A percentile compares a stretch with the other conserved stretches of the same genome.
These are phyloP conservation scores for Leishmania braziliensis DNA, from an alignment of 208 protist genomes.

Conservation along the genomic window DNA sequence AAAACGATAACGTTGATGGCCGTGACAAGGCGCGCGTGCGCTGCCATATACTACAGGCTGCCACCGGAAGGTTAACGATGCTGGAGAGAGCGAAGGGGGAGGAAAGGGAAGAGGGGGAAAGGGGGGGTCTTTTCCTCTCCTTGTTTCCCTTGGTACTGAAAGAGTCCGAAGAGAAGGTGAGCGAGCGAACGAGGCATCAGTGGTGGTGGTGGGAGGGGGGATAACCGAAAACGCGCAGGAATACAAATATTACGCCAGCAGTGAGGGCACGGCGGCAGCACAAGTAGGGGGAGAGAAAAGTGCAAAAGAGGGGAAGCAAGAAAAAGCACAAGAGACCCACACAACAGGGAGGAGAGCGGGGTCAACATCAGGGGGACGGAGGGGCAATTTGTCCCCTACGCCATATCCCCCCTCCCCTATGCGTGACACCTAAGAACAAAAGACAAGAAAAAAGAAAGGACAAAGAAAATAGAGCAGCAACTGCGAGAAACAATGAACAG, in stretches of 20 bases:
- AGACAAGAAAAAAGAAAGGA: conserved; percentile 18
- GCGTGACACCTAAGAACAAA: background rate
- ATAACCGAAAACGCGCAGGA: background rate
- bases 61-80: background rate
- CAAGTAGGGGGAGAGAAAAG: background rate
- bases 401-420: background rate
- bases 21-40: background rate
- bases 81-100: background rate
- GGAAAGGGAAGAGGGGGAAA: background rate
- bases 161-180: no score
- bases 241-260: background rate
- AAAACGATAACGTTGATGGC: background rate
- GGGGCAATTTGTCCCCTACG: conserved; percentile 1
- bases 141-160: no score
- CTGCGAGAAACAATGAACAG: background rate
- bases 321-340: background rate
- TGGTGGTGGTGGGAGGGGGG: background rate
- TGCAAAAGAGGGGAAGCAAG: background rate
- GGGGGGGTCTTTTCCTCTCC: background rate
- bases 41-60: background rate
- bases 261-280: background rate
- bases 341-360: background rate
- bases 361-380: background rate
- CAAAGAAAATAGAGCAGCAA: conserved; percentile 2
- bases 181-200: background rate